Percentiles rank a stretch among this genome's conserved stretches.
Evolutionary conservation across 192 early-diverging fungal species (phyloP).

Genomic region (Coemansia javaensis): DNA sequence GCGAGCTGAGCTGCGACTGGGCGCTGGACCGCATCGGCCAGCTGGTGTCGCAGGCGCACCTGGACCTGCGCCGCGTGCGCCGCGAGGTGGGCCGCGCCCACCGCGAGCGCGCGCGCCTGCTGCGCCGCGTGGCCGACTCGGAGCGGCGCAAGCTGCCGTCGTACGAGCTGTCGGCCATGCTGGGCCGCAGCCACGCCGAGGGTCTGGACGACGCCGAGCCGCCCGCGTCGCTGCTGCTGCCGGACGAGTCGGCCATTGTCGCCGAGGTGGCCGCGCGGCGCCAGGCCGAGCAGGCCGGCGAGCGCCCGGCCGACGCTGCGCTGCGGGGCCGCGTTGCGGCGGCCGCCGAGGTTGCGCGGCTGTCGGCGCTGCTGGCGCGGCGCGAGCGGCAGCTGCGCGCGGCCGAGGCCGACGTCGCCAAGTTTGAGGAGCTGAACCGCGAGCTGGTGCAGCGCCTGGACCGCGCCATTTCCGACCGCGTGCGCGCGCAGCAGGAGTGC

Average conservation of each 20-base stretch:
- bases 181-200: conserved; percentile 27
- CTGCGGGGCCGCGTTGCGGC: conserved; percentile 11
- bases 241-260: conserved; percentile 25
- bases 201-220: conserved; percentile 23
- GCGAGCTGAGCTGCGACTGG: conserved; percentile 15
- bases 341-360: conserved; percentile 15
- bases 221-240: conserved; percentile 27
- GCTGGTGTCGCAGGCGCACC: conserved; percentile 20
- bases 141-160: conserved; percentile 41
- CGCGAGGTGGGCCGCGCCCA: conserved; percentile 14
- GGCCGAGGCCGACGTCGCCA: conserved; percentile 9
- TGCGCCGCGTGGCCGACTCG: conserved; percentile 34
- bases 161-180: conserved; percentile 31
- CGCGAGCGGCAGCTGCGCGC: conserved; percentile 8
- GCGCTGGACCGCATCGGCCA: conserved; percentile 33
- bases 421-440: conserved; percentile 25
- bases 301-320: too few relatives aligned
- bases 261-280: conserved; percentile 10
- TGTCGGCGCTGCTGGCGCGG: conserved; percentile 9
- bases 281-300: not conserved
- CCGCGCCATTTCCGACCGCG: conserved; percentile 19
- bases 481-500: conserved; percentile 21
- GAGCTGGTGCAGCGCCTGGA: conserved; percentile 28
- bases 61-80: conserved; percentile 26
- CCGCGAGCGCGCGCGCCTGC: conserved; percentile 27